phyloP scores from a whole-genome alignment of 352 stramenopile species.

The Phytophthora syringae region DNA sequence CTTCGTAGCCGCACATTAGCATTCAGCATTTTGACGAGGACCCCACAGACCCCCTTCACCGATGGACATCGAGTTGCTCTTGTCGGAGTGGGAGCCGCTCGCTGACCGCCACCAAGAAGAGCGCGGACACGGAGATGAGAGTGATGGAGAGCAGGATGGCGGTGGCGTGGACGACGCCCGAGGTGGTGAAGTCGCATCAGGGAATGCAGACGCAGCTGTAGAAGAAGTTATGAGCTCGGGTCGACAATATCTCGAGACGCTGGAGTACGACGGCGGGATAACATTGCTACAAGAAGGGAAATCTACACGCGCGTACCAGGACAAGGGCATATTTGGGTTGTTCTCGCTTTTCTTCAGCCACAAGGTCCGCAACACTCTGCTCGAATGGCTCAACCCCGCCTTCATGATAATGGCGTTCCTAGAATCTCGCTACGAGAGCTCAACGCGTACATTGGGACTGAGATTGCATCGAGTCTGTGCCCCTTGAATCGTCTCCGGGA shows the following conservation, averaged over 20 bases:
- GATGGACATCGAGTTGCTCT: too few species aligned
- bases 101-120: too few species aligned
- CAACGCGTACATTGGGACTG: constrained; percentile 6
- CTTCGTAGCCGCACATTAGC: too few species aligned
- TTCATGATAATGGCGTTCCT: neutral
- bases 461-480: constrained; percentile 4
- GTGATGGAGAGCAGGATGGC: too few species aligned
- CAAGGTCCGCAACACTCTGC: neutral
- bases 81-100: too few species aligned
- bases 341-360: constrained; percentile 3
- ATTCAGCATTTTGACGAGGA: too few species aligned
- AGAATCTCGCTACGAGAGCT: constrained; percentile 3
- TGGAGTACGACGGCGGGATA: neutral
- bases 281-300: constrained; percentile 1
- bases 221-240: neutral
- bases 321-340: neutral
- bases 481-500: neutral
- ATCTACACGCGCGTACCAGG: neutral
- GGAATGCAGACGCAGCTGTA: neutral
- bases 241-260: neutral
- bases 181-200: neutral
- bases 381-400: constrained; percentile 1
- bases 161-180: neutral
- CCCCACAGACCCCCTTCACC: too few species aligned
- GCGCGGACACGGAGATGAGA: too few species aligned